Percentiles rank a stretch among this genome's conserved stretches.
Evolutionary conservation across 805 yeast species (phyloP).

Genomic region (Zygosaccharomyces rouxii): DNA sequence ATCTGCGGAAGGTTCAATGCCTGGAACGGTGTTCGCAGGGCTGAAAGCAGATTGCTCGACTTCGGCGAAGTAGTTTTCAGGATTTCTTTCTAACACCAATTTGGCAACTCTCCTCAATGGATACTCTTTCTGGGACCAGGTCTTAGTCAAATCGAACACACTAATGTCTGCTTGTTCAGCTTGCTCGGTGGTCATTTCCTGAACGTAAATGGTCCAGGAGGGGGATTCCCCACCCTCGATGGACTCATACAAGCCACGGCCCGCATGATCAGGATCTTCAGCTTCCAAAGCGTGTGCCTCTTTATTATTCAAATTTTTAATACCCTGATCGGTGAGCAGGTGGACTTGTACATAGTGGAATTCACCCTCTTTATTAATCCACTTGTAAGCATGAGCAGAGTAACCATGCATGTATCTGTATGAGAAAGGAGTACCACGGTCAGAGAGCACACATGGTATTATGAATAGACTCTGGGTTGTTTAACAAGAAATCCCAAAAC

Average conservation of each 20-base stretch:
- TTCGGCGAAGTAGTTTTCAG: slow-evolving; percentile 44
- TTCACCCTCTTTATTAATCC: slow-evolving; percentile 70
- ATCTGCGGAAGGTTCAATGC: slow-evolving; percentile 66
- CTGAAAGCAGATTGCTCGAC: slow-evolving; percentile 56
- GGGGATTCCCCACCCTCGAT: slow-evolving; percentile 46
- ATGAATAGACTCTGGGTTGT: slow-evolving; percentile 70
- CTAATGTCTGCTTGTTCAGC: slow-evolving; percentile 48
- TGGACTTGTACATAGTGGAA: slow-evolving; percentile 80
- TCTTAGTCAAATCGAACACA: slow-evolving; percentile 51
- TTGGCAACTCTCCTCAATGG: slow-evolving; percentile 50
- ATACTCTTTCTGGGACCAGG: slow-evolving; percentile 54
- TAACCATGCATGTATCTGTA: slow-evolving; percentile 79
- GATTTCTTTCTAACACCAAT: slow-evolving; percentile 47
- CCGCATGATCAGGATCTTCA: slow-evolving; percentile 44
- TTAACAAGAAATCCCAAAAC: slow-evolving; percentile 74
- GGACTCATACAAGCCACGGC: slow-evolving; percentile 33
- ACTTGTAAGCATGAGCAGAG: slow-evolving; percentile 80
- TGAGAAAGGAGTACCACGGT: slow-evolving; percentile 77
- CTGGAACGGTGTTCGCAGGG: slow-evolving; percentile 61
- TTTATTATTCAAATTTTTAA: slow-evolving; percentile 38
- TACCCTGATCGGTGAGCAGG: slow-evolving; percentile 61
- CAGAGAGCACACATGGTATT: slow-evolving; percentile 73
- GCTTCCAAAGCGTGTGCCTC: slow-evolving; percentile 42
- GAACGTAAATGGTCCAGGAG: slow-evolving; percentile 47
- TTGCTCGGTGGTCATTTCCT: slow-evolving; percentile 52